Evolutionary conservation across 306 rosid genomes (phyloP), one percentile per base, ranked within the genome.

Genomic region (Quercus glauca): DNA sequence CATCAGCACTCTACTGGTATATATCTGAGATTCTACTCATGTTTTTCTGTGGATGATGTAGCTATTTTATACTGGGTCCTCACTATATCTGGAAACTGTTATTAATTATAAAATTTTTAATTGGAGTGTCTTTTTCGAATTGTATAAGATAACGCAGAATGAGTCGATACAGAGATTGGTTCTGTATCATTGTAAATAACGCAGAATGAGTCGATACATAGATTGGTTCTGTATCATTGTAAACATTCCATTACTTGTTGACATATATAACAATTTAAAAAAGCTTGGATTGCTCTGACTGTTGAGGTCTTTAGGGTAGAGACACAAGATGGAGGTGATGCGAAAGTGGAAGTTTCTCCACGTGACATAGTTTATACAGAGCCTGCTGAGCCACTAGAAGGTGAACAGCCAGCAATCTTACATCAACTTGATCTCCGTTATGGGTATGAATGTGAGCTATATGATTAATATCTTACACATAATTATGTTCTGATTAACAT

Each of bases 321-420:
- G 87, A 91, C 99, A 57, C 98, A 95, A 83, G 99, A 95, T 86
- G 98, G 90, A 79, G 98, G 99, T 74, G 96, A 95, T 85, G 96
- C 99, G 15, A 95, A 89, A 86, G 89, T 95, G 76, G 99, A 93
- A 79, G 86, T 85, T 87, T 92, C 96, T 85, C 99, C 99, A 33
- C 97, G 99, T 87, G 99, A 95, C 82, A 89, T 95, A 78, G 21
- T 93, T 80, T 93, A 91, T 70, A 86, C 93, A 83, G 93, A 95
- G 86, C 82, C 94, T 67, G 98, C 96, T 74, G 96, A 95, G 79
- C 85, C 97, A 77, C 85, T 80, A 17, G 93, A 93, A 77, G 81
- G 86, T 69, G 91, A 86, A 87, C 92, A 71, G 67, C 92, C 96
- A 65, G 85, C 55, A 6, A 79, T 95, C 86, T 80, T 93, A 20